Conservation (phyloP, 2,329 filamentous ascomycete species). For the Diaporthe sp. region DNA sequence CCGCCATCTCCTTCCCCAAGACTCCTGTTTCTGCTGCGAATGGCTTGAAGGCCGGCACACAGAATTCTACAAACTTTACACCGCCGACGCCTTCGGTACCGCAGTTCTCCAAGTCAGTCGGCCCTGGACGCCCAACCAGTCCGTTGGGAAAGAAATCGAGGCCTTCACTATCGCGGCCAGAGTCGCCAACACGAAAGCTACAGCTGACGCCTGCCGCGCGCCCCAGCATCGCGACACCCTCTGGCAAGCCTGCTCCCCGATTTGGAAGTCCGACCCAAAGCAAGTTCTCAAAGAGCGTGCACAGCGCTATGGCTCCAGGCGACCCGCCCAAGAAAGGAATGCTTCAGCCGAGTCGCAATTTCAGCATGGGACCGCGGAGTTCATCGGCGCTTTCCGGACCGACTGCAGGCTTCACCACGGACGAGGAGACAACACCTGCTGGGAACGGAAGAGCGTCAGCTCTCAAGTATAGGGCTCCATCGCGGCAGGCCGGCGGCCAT, state of each 20-base stretch:
- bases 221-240: conserved; percentile 70
- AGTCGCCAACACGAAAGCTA: conserved; percentile 83
- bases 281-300: conserved; percentile 75
- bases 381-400: conserved; percentile 69
- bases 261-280: conserved; percentile 74
- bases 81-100: conserved; percentile 76
- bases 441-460: conserved; percentile 67
- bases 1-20: conserved; percentile 68
- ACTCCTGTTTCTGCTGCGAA: conserved; percentile 78
- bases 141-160: conserved; percentile 80
- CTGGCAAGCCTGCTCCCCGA: conserved; percentile 64
- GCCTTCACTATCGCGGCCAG: conserved; percentile 86
- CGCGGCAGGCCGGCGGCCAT: conserved; percentile 62
- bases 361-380: conserved; percentile 70
- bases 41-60: conserved; percentile 67
- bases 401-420: conserved; percentile 61
- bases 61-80: conserved; percentile 72
- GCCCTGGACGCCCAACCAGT: conserved; percentile 79
- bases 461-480: conserved; percentile 66
- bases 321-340: conserved; percentile 70
- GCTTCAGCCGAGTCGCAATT: conserved; percentile 63
- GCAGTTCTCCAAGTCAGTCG: conserved; percentile 91
- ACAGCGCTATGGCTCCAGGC: conserved; percentile 65
- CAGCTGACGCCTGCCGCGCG: conserved; percentile 73
- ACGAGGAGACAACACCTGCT: conserved; percentile 71